Percentiles rank a stretch among this genome's conserved stretches.
These are phyloP conservation scores for Centaurea solstitialis DNA, from an alignment of 129 eudicot species.

Conservation along the genomic window DNA sequence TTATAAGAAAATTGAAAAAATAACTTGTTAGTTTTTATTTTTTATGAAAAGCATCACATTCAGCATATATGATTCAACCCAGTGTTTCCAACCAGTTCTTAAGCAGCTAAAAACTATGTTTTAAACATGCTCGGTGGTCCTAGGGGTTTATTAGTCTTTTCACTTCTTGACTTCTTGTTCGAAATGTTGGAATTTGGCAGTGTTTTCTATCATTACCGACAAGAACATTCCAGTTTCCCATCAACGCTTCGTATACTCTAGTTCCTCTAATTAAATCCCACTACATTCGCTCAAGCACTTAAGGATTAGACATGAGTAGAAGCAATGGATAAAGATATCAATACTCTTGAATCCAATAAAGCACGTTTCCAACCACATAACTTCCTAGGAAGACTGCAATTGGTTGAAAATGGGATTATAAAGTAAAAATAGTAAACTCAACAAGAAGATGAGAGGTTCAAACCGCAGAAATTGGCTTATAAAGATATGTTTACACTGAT, in stretches of 20 bases:
- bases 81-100: neutral
- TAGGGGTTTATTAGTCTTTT: neutral
- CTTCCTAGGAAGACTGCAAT: neutral
- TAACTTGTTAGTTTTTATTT: neutral
- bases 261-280: neutral
- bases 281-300: neutral
- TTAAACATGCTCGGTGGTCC: neutral
- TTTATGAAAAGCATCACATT: neutral
- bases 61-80: constrained; percentile 4
- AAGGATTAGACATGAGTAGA: neutral
- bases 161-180: neutral
- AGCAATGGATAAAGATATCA: neutral
- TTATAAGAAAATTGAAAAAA: neutral
- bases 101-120: neutral
- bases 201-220: neutral
- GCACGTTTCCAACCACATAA: neutral
- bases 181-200: neutral
- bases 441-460: neutral
- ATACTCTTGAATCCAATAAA: neutral
- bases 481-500: neutral
- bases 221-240: neutral
- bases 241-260: neutral
- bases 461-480: neutral
- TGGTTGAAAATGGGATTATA: neutral
- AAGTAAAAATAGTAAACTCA: neutral